A percentile compares a stretch with the other conserved stretches of the same genome.
Evolutionary conservation across 2,329 filamentous ascomycete genomes (phyloP).

Genomic region (Metarhizium brunneum): DNA sequence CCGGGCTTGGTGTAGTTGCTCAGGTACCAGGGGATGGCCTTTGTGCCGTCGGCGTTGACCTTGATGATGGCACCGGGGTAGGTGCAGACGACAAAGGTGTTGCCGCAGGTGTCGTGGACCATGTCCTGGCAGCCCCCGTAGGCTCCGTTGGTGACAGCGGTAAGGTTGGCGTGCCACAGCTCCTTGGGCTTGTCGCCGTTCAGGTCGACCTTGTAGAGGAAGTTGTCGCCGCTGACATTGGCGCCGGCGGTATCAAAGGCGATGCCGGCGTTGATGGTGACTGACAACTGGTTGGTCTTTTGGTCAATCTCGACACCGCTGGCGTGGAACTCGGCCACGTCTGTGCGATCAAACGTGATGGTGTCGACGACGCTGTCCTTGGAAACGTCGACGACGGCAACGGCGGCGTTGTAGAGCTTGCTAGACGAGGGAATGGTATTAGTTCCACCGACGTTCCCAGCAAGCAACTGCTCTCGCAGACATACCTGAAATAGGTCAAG

Average conservation of each 20-base stretch:
- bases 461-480: too few species aligned
- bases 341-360: not conserved
- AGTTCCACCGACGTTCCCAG: too few species aligned
- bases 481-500: too few species aligned
- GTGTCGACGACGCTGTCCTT: not conserved
- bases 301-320: conserved; percentile 20
- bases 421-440: not conserved
- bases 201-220: conserved; percentile 26
- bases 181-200: conserved; percentile 10
- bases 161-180: conserved; percentile 14
- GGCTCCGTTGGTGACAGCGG: conserved; percentile 10
- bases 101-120: conserved; percentile 24
- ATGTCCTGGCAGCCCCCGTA: conserved; percentile 32
- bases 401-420: not conserved
- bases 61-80: conserved; percentile 27
- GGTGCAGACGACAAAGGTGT: conserved; percentile 27
- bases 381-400: not conserved
- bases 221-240: conserved; percentile 26
- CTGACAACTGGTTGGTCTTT: conserved; percentile 21
- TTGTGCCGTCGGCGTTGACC: conserved; percentile 19
- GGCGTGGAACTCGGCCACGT: conserved; percentile 4
- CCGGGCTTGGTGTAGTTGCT: conserved; percentile 4
- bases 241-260: conserved; percentile 25
- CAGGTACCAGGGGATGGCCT: conserved; percentile 16
- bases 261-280: conserved; percentile 24